Evolutionary conservation across 2,329 filamentous ascomycete species (phyloP), one percentile per base, ranked within the genome.

Genomic region (Cercospora sp.): DNA sequence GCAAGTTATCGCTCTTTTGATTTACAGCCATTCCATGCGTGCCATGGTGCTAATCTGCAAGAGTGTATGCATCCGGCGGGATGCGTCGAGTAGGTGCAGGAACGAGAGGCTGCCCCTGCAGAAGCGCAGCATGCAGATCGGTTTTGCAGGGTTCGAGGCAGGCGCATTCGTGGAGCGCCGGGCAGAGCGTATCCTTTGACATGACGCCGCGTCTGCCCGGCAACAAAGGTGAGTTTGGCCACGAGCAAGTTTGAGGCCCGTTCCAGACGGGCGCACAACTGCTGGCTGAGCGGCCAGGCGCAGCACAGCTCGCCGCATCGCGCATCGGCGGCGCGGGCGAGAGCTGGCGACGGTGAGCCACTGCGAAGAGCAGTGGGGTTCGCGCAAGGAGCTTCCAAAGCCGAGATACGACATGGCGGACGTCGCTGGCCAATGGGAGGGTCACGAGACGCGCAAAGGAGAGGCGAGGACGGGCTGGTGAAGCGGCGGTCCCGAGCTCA

Each of bases 401-500:
- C 58, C 58, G 58, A 60, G 58, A 60, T 60, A 40, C 58, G 58
- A 60, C 31, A 23, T 3, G 42, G 28, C 16, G 23, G 26, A 20
- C 9, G 8, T 36, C 9, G 58, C 63, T 23, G 33, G 58, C 64
- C 64, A 66, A 66, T 66, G 30, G 42, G 30, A 12, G 33, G 57
- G 26, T 26, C 55, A 30, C 63, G 63, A 51, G 33, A 58, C 40
- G 58, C 53, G 30, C 48, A 55, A 55, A 36, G 28, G 45, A 26
- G 18, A 42, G 20, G 53, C 53, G 30, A 51, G 33, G 57, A 42
- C 63, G 51, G 64, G 64, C 58, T 66, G 64, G 18, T 61, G 58
- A 66, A 61, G 64, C 63, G 63, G 42, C 33, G 63, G 42, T 20
- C 58, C 64, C 64, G 64, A 48, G 31, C 40, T 64, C 45, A 33